Conservation (phyloP, 129 eudicot species). For the Oenanthe sinensis region DNA sequence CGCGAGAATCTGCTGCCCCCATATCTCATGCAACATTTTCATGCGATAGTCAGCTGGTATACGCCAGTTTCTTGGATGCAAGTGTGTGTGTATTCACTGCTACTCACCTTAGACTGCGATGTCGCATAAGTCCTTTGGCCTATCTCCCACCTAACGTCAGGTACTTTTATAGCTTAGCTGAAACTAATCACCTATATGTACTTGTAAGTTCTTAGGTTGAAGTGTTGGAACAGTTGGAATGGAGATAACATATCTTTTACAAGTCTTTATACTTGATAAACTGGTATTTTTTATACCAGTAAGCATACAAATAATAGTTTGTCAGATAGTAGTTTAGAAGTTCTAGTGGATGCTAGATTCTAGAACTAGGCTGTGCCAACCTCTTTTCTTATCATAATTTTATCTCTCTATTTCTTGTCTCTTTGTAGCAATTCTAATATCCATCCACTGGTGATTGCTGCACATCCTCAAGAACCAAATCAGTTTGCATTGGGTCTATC, state of each 20-base stretch:
- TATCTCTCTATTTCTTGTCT: slow-evolving; percentile 2
- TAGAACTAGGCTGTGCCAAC: not conserved
- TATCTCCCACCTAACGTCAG: slow-evolving; percentile 55
- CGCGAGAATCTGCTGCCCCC: slow-evolving; percentile 69
- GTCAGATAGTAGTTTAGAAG: not conserved
- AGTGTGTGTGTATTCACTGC: slow-evolving; percentile 70
- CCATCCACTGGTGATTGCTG: slow-evolving; percentile 81
- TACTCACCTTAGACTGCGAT: slow-evolving; percentile 52
- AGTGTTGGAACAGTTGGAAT: not conserved
- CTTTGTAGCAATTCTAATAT: slow-evolving; percentile 47
- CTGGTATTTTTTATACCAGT: not conserved
- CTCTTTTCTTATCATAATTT: not conserved
- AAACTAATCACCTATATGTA: not conserved
- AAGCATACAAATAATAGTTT: not conserved
- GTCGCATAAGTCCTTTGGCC: slow-evolving; percentile 64
- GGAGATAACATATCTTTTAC: not conserved
- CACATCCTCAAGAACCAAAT: slow-evolving; percentile 85
- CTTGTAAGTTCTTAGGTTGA: not conserved
- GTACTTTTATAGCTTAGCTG: slow-evolving; percentile 15
- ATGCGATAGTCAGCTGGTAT: slow-evolving; percentile 82
- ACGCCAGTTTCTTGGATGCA: slow-evolving; percentile 77
- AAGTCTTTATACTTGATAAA: not conserved
- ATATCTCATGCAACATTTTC: slow-evolving; percentile 82
- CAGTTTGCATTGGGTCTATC: slow-evolving; percentile 88
- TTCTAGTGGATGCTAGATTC: not conserved